Base-by-base conservation (phyloP, 768 basidiomycete genomes). In the Phylloporus sp. region DNA sequence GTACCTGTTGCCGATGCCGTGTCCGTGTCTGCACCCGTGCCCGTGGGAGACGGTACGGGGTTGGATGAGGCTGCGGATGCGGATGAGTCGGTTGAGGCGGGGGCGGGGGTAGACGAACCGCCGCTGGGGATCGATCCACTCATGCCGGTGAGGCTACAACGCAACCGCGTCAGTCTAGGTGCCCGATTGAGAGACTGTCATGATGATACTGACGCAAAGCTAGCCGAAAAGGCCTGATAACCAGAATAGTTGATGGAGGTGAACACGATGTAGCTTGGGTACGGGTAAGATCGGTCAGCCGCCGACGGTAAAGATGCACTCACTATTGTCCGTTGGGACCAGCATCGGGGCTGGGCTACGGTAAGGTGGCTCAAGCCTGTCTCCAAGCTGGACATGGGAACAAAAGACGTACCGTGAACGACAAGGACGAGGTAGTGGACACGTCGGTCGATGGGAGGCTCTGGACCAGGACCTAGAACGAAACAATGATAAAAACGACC, bases 201-300 rank as follows among this genome's bases (percentile, higher is more conserved):
- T n/a, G n/a, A n/a, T n/a, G n/a, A n/a, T n/a, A 67, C 77, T 40
- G 51, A 82, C 83, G 61, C 58, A 68, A n/a, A n/a, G n/a, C n/a
- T n/a, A n/a, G n/a, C n/a, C n/a, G n/a, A 88, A 86, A 50, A 68
- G 70, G 0, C 76, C 72, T 0, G 84, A 84, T 59, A 67, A 84
- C 62, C 68, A 0, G 48, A 47, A 44, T 77, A 78, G 1, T 55
- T 48, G 35, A 42, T 23, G 49, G 74, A 77, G 22, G 63, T 73
- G 56, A 88, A 80, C 49, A 74, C 74, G 50, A 88, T 60, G 62
- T 86, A 87, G 54, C 85, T 88, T 21, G 38, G 6, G 24, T 5
- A 24, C 17, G 26, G 38, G 48, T 57, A 5, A 51, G 43, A 10
- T 17, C 18, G 26, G 35, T 4, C 14, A n/a, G 11, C 46, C 38